phyloP scores from a whole-genome alignment of 352 stramenopile species.

The Globisporangium megalacanthum region DNA sequence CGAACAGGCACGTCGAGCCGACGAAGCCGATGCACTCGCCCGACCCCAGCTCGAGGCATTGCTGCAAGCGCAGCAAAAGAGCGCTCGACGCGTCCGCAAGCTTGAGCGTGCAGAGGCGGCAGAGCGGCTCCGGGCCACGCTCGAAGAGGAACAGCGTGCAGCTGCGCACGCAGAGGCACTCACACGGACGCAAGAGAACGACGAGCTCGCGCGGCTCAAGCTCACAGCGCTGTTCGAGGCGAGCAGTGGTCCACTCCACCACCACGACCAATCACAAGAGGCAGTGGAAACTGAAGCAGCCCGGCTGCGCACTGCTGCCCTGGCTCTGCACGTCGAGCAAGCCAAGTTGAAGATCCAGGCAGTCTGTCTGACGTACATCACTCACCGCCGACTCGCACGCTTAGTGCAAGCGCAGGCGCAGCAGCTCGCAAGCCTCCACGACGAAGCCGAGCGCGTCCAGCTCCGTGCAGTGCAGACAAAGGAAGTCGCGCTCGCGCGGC shows the following conservation, averaged over 20 bases:
- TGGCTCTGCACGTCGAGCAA: conserved; percentile 43
- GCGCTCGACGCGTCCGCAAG: conserved; percentile 34
- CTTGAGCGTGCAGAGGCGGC: conserved; percentile 26
- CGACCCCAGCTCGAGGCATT: conserved; percentile 45
- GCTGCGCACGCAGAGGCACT: conserved; percentile 40
- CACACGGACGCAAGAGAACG: conserved; percentile 53
- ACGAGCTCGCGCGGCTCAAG: conserved; percentile 49
- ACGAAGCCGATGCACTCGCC: conserved; percentile 53
- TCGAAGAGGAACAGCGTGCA: conserved; percentile 35
- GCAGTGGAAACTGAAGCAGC: conserved; percentile 9
- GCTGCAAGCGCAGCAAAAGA: conserved; percentile 42
- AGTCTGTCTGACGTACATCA: conserved; percentile 49
- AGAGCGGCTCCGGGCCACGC: conserved; percentile 31
- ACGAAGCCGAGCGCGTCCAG: conserved; percentile 49
- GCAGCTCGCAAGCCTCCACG: conserved; percentile 48
- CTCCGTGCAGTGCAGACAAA: conserved; percentile 60
- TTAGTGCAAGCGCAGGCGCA: conserved; percentile 40
- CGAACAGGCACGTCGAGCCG: conserved; percentile 37
- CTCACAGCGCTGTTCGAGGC: conserved; percentile 39
- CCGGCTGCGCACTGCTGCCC: conserved; percentile 27
- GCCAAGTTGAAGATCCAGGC: conserved; percentile 61
- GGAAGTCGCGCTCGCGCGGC: conserved; percentile 51
- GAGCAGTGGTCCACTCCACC: conserved; percentile 10
- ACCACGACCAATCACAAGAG: conserved; percentile 32
- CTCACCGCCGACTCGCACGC: conserved; percentile 31